Evolutionary conservation across 257 asterid genomes (phyloP), one percentile per base, ranked within the genome.

Genomic region (Rhazya stricta): DNA sequence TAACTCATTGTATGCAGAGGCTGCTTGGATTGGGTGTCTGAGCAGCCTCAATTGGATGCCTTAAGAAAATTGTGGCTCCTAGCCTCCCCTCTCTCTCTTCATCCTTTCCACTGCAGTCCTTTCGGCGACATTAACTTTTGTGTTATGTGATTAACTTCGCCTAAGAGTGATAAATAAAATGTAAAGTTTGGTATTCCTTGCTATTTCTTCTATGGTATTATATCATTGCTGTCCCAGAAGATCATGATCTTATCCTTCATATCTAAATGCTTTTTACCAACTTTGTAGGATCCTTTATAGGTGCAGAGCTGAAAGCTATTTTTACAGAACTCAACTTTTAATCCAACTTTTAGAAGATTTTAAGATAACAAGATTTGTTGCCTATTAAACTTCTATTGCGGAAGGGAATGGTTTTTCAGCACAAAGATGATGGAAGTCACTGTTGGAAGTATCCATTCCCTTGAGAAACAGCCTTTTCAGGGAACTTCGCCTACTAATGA

Each of bases 341-440:
- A 29, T 45, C 37, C 81, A 57, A 56, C 69, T 29, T 78, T 30
- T 56, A 60, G 72, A 48, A 45, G 73, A 73, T 56, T 66, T 61
- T 75, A 66, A 67, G 80, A 73, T 75, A 79, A 74, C 61, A 75
- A 65, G 25, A 51, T 67, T 79, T 77, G 68, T 51, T 5, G 68
- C 66, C 48, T 43, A 46, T 76, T 74, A 70, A 67, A 54, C 56
- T 18, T 62, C 29, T 30, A 46, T 61, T 74, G 48, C 75, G 2
- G 77, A 79, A 81, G 89, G 95, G 89, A 79, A 87, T 89, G 90
- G 66, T 87, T 83, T 77, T 83, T 79, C 79, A 42, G 73, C 72
- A 75, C 51, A 48, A 68, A 76, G 60, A 79, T 68, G 76, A 89
- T 81, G 92, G 91, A 91, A 74, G 83, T 78, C 77, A 77, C 81